Conservation (phyloP, 495 filamentous ascomycete species). For the Trichocladium antarcticum region DNA sequence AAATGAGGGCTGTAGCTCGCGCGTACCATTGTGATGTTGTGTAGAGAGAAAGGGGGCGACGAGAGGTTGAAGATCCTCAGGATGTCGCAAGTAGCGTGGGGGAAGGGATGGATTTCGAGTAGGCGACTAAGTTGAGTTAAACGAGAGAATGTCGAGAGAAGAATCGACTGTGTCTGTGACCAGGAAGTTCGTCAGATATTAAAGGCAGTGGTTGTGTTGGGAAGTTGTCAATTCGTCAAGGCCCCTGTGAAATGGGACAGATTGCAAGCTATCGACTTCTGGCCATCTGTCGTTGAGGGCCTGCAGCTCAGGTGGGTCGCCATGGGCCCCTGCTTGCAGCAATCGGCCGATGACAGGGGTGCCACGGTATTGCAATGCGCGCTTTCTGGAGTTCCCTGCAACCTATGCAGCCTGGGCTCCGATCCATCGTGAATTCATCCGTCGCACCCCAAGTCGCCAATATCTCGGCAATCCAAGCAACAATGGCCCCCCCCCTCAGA, state of each 20-base stretch:
- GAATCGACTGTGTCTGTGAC: neutral
- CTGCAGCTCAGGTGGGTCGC: constrained; percentile 9
- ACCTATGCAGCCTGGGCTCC: too few species aligned
- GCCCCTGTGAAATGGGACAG: constrained; percentile 17
- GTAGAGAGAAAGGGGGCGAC: neutral
- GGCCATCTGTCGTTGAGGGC: constrained; percentile 20
- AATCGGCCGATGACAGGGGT: neutral
- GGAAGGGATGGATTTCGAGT: neutral
- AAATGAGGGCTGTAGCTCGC: neutral
- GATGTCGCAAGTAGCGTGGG: neutral
- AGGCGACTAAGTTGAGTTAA: neutral
- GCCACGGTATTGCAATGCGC: constrained; percentile 2
- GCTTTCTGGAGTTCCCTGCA: too few species aligned
- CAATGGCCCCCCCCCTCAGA: neutral
- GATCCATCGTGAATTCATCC: too few species aligned
- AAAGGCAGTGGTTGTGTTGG: neutral
- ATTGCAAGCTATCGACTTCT: constrained; percentile 20
- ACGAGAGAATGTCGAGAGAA: neutral
- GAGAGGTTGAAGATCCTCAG: neutral
- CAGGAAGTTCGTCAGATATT: neutral
- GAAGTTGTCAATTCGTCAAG: neutral
- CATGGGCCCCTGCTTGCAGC: neutral
- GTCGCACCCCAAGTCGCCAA: too few species aligned
- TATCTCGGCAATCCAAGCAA: too few species aligned
- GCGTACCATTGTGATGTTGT: constrained; percentile 21